phyloP scores from a whole-genome alignment of 2,329 filamentous ascomycete genomes.

The Rhexocercosporidium sp. region DNA sequence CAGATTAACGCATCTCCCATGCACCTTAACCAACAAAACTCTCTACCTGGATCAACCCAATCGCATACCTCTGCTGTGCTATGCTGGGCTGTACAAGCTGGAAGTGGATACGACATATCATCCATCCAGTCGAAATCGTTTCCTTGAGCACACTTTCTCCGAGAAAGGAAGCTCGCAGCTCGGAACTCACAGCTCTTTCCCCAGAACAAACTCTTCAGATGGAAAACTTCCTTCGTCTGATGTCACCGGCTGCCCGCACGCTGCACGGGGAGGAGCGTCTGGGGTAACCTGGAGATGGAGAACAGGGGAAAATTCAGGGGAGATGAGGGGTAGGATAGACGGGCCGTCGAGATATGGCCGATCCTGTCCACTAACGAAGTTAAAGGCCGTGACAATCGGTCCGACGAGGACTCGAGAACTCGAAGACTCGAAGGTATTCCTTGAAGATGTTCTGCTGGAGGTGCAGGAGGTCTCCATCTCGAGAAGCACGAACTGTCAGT shows the following conservation, averaged over 20 bases:
- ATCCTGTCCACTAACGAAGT: too few relatives aligned
- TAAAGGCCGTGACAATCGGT: conserved; percentile 5
- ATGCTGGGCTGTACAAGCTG: conserved; percentile 15
- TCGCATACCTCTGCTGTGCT: conserved; percentile 8
- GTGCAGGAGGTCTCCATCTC: not conserved
- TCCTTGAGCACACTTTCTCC: not conserved
- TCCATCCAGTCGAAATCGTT: not conserved
- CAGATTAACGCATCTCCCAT: conserved; percentile 3
- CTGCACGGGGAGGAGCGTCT: not conserved
- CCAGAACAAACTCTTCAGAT: conserved; percentile 17
- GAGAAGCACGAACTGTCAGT: conserved; percentile 11
- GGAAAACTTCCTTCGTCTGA: conserved; percentile 18
- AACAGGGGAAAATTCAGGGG: not conserved
- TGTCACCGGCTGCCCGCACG: conserved; percentile 10
- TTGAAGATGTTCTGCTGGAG: not conserved
- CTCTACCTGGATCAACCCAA: conserved; percentile 3
- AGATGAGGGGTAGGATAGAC: not conserved
- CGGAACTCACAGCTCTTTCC: not conserved
- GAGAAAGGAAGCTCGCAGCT: not conserved
- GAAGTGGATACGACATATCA: conserved; percentile 8
- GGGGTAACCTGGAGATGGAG: conserved; percentile 15
- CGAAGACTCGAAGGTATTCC: too few relatives aligned
- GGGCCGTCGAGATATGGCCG: not conserved
- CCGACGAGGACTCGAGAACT: conserved; percentile 9
- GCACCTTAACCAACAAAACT: not conserved